Percentiles rank a stretch among this genome's conserved stretches.
These are phyloP conservation scores for Xylaria sp. DNA, from an alignment of 2,329 filamentous ascomycete species.

Conservation along the genomic window DNA sequence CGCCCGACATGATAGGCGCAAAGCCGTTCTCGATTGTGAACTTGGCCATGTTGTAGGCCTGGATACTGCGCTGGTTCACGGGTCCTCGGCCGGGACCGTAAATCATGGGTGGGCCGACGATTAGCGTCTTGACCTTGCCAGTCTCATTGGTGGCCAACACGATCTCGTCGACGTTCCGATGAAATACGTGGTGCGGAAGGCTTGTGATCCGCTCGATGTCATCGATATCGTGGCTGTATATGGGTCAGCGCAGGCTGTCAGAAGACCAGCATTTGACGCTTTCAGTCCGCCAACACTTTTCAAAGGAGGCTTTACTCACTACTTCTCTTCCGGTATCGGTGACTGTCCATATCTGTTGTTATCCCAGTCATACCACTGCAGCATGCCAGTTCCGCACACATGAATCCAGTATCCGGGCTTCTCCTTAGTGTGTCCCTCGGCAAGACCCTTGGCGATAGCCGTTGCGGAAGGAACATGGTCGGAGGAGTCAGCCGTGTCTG, in stretches of 20 bases:
- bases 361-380: slow-evolving; percentile 59
- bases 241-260: slow-evolving; percentile 1
- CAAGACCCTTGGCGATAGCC: slow-evolving; percentile 60
- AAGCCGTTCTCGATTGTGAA: slow-evolving; percentile 57
- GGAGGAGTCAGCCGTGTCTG: slow-evolving; percentile 62
- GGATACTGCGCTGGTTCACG: slow-evolving; percentile 61
- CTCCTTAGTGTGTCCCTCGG: slow-evolving; percentile 55
- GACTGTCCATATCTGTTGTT: slow-evolving; percentile 57
- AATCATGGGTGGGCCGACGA: slow-evolving; percentile 63
- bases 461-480: slow-evolving; percentile 57
- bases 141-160: slow-evolving; percentile 59
- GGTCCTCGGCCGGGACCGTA: slow-evolving; percentile 63
- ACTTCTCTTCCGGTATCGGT: slow-evolving; percentile 59
- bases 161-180: slow-evolving; percentile 76
- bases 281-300: neutral
- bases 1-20: slow-evolving; percentile 55
- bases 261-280: neutral
- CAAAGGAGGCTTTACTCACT: slow-evolving; percentile 45
- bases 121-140: slow-evolving; percentile 55
- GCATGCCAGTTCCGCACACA: slow-evolving; percentile 61
- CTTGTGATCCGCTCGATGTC: slow-evolving; percentile 65
- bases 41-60: slow-evolving; percentile 58
- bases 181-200: slow-evolving; percentile 67
- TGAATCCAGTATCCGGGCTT: slow-evolving; percentile 64
- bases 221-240: slow-evolving; percentile 63